A percentile compares a stretch with the other conserved stretches of the same genome.
These are phyloP conservation scores for Neospora caninum DNA, from an alignment of 169 alveolate species.

Conservation along the genomic window DNA sequence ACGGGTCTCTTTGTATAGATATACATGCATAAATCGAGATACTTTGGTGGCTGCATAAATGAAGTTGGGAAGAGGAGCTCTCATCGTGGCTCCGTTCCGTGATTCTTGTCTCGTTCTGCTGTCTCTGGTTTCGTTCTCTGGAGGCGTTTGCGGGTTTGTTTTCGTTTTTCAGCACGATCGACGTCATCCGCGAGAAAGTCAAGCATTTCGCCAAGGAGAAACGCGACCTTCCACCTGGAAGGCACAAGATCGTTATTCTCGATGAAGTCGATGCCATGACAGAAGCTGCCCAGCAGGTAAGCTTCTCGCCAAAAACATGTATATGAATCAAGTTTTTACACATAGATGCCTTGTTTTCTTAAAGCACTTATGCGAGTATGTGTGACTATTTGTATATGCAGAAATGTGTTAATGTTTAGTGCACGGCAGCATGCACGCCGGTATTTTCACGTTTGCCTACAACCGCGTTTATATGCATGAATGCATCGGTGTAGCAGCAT, in stretches of 20 bases:
- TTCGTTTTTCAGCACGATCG: conserved; percentile 92
- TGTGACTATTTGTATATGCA: no score
- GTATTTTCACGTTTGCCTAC: no score
- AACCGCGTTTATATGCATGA: neutral
- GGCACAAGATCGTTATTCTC: conserved; percentile 96
- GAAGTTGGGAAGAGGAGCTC: no score
- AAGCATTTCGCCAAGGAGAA: conserved; percentile 96
- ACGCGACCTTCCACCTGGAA: conserved; percentile 92
- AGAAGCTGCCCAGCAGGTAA: conserved; percentile 97
- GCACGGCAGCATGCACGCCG: neutral
- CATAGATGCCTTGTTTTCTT: neutral
- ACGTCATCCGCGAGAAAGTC: conserved; percentile 97
- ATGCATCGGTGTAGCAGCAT: neutral
- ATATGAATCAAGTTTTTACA: neutral
- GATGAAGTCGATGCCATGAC: conserved; percentile 99
- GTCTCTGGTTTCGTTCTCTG: no score
- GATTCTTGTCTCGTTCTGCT: no score
- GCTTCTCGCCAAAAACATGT: neutral
- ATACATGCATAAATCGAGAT: no score
- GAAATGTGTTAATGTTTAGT: no score
- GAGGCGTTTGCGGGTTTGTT: no score
- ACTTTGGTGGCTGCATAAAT: no score
- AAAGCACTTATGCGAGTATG: no score
- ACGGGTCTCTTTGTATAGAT: no score
- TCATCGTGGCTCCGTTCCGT: no score